phyloP scores from a whole-genome alignment of 768 basidiomycete genomes.

The Suillus placidus region DNA sequence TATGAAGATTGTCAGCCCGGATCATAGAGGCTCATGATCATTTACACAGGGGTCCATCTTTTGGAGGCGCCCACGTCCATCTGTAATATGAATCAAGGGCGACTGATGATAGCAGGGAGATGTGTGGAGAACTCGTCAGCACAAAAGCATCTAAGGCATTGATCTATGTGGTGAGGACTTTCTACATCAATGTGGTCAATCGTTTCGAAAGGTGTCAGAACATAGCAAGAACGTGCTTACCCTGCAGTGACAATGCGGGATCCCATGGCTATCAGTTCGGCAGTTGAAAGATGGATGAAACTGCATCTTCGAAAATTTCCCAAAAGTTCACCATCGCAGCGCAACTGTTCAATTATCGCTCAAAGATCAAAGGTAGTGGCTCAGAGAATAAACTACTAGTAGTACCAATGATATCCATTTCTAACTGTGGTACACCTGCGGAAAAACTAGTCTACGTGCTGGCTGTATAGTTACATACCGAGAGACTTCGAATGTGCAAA shows the following conservation, averaged over 20 bases:
- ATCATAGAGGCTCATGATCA: background rate
- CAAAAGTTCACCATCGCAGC: no score
- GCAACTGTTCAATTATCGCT: no score
- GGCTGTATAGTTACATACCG: background rate
- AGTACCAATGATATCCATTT: background rate
- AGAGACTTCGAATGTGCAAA: background rate
- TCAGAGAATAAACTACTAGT: no score
- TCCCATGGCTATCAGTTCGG: no score
- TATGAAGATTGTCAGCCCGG: background rate
- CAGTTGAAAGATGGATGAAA: no score
- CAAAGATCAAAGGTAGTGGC: no score
- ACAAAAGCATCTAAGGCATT: conserved; percentile 21
- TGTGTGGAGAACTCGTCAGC: conserved; percentile 8
- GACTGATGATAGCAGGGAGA: conserved; percentile 12
- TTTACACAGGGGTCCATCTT: background rate
- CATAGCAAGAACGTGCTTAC: no score
- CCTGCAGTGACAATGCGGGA: no score
- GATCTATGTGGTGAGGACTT: background rate
- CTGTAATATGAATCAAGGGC: conserved; percentile 49
- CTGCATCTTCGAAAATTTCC: no score
- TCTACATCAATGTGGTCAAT: no score
- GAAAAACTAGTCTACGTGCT: background rate
- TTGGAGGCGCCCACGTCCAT: conserved; percentile 74
- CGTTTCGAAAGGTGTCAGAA: no score
- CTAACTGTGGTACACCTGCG: background rate